Percentiles rank a stretch among this genome's conserved stretches.
phyloP scores from a whole-genome alignment of 164 flowering plant species.

The Sextonia rubra region DNA sequence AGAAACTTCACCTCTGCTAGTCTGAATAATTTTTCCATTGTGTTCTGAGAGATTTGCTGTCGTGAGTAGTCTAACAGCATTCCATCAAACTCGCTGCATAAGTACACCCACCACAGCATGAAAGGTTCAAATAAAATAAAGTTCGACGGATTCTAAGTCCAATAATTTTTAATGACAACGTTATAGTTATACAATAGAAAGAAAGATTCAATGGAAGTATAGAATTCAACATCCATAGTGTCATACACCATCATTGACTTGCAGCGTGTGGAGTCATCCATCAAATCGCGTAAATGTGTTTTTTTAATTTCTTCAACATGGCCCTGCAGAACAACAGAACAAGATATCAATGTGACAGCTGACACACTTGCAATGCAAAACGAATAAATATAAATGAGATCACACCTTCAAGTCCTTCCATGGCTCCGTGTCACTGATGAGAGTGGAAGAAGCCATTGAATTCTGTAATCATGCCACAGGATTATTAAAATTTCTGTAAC shows the following conservation, averaged over 20 bases:
- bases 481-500: background rate
- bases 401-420: slow-evolving; percentile 88
- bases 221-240: background rate
- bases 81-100: slow-evolving; percentile 73
- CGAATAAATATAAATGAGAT: background rate
- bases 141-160: background rate
- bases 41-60: slow-evolving; percentile 59
- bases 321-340: slow-evolving; percentile 30
- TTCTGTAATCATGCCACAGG: slow-evolving; percentile 1
- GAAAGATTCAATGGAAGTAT: background rate
- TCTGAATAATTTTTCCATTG: slow-evolving; percentile 56
- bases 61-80: slow-evolving; percentile 81
- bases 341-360: no score
- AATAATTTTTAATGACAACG: background rate
- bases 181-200: background rate
- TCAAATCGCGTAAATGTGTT: slow-evolving; percentile 80
- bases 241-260: slow-evolving; percentile 84
- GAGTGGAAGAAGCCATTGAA: slow-evolving; percentile 53
- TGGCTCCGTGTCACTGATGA: slow-evolving; percentile 67
- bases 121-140: background rate
- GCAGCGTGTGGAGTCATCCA: slow-evolving; percentile 67
- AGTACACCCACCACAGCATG: background rate
- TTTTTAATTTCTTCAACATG: slow-evolving; percentile 76
- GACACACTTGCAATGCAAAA: no score
- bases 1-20: slow-evolving; percentile 64